Conservation (phyloP, 179 eudicot species). For the Silene coronaria region DNA sequence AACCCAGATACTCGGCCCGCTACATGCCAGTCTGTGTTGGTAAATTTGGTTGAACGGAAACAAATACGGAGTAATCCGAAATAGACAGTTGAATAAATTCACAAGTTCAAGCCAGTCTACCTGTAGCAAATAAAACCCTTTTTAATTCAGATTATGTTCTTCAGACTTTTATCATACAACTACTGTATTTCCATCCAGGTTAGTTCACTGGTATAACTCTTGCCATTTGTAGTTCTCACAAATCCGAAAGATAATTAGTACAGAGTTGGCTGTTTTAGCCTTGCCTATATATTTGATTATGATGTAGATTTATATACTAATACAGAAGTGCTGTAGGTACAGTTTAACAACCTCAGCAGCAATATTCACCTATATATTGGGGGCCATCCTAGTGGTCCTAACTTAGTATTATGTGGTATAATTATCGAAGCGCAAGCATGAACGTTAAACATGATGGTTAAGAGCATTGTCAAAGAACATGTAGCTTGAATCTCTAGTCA, state of each 20-base stretch:
- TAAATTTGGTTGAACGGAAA: neutral
- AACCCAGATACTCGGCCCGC: no score
- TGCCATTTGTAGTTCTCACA: neutral
- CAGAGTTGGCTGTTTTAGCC: constrained; percentile 11
- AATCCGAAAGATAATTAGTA: neutral
- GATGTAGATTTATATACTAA: constrained; percentile 16
- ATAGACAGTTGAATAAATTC: no score
- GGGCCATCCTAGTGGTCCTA: constrained; percentile 20
- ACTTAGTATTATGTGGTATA: constrained; percentile 12
- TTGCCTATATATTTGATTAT: constrained; percentile 24
- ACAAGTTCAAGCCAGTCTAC: neutral
- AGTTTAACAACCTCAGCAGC: constrained; percentile 25
- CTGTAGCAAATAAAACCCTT: neutral
- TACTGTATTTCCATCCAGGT: constrained; percentile 12
- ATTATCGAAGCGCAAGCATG: constrained; percentile 4
- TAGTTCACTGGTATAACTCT: neutral
- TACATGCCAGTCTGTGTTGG: neutral
- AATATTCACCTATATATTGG: constrained; percentile 13
- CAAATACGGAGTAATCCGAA: neutral
- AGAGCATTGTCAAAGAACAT: constrained; percentile 28
- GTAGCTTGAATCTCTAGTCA: constrained; percentile 23
- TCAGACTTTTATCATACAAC: neutral
- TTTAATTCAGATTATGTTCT: neutral
- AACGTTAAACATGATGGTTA: constrained; percentile 22
- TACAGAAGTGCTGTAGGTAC: constrained; percentile 26